Percentiles rank a stretch among this genome's conserved stretches.
Conservation (phyloP, 257 asterid species). For the Solanum ossicruentum region DNA sequence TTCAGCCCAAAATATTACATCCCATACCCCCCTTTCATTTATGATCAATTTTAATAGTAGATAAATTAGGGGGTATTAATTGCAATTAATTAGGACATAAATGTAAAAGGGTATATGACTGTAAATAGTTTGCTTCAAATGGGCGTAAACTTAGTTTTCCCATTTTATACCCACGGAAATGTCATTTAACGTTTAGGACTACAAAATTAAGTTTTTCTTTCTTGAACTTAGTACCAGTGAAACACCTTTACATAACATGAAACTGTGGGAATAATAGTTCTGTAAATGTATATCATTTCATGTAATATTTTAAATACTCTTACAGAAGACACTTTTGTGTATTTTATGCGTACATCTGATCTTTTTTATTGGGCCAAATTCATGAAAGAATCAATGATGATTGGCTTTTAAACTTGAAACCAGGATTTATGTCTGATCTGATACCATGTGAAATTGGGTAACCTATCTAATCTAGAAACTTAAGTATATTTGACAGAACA, state of each 20-base stretch:
- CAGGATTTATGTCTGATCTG: background rate
- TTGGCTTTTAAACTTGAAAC: background rate
- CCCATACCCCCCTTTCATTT: too few species aligned
- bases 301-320: background rate
- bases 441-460: background rate
- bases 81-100: too few species aligned
- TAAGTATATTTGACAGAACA: background rate
- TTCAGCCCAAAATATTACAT: too few species aligned
- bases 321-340: background rate
- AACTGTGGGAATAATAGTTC: background rate
- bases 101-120: too few species aligned
- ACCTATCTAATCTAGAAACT: background rate
- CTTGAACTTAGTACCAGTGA: background rate
- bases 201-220: background rate
- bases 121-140: too few species aligned
- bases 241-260: background rate
- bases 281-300: background rate
- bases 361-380: background rate
- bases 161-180: background rate
- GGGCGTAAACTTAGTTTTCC: too few species aligned
- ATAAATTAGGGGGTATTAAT: too few species aligned
- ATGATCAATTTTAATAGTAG: too few species aligned
- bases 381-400: background rate
- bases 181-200: background rate
- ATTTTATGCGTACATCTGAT: background rate